These are phyloP conservation scores for Buddleja alternifolia DNA, from an alignment of 257 asterid genomes.

Conservation along the genomic window DNA sequence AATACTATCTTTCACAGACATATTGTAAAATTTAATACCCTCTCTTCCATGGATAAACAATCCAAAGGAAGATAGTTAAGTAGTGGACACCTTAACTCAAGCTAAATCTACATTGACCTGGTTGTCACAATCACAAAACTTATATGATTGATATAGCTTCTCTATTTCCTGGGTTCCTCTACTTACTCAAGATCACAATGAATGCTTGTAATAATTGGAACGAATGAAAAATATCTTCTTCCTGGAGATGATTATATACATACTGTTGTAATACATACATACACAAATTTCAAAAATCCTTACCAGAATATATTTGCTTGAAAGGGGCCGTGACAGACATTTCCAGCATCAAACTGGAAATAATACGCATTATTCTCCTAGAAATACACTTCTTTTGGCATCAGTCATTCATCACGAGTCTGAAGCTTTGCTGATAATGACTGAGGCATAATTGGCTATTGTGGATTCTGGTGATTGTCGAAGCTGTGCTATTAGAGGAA, in stretches of 20 bases:
- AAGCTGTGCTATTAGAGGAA: conserved; percentile 75
- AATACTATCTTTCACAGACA: too few relatives aligned
- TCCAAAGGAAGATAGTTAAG: too few relatives aligned
- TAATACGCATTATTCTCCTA: neutral
- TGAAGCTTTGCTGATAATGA: conserved; percentile 66
- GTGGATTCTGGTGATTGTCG: conserved; percentile 88
- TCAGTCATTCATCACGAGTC: conserved; percentile 40
- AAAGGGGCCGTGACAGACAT: neutral
- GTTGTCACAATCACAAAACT: neutral
- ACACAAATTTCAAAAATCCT: too few relatives aligned
- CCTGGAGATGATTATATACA: conserved; percentile 18
- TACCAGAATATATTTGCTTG: neutral
- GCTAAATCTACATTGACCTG: neutral
- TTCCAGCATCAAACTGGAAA: conserved; percentile 1
- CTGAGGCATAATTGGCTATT: conserved; percentile 84
- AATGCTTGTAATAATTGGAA: neutral
- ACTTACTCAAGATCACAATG: neutral
- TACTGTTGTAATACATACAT: neutral
- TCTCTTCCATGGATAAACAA: too few relatives aligned
- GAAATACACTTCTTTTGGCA: too few relatives aligned
- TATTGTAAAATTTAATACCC: too few relatives aligned
- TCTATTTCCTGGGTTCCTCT: neutral
- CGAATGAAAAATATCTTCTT: neutral
- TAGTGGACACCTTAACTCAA: too few relatives aligned
- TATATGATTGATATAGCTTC: neutral